Conservation (phyloP, 2,329 filamentous ascomycete genomes). For the Alternaria arbusti region DNA sequence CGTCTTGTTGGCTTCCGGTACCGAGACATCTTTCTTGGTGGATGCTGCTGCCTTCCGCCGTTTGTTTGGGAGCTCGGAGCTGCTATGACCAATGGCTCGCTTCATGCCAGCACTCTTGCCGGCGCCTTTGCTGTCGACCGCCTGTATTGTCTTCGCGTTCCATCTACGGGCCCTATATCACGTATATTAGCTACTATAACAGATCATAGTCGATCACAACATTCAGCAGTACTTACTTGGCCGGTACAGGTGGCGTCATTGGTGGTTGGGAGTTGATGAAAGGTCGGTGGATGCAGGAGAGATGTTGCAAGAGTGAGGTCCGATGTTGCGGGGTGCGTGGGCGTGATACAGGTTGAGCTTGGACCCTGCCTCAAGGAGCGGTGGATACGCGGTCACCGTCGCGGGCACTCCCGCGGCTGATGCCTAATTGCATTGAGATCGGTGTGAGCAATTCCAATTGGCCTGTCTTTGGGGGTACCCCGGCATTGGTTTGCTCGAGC, state of each 20-base stretch:
- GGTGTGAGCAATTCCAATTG: neutral
- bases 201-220: neutral
- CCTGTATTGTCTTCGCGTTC: neutral
- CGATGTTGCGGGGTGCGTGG: constrained; percentile 6
- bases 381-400: constrained; percentile 1
- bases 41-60: constrained; percentile 11
- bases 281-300: constrained; percentile 8
- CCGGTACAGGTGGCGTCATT: neutral
- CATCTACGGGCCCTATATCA: constrained; percentile 7
- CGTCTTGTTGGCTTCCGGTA: too few species aligned
- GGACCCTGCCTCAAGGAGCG: neutral
- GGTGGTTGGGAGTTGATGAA: neutral
- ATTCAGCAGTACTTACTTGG: constrained; percentile 5
- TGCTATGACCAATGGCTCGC: neutral
- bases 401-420: neutral
- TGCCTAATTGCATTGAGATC: constrained; percentile 6
- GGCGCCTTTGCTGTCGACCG: constrained; percentile 1
- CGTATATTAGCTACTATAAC: neutral
- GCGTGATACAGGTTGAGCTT: neutral
- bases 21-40: too few species aligned
- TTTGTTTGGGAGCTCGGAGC: constrained; percentile 8
- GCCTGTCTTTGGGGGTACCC: neutral
- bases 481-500: neutral
- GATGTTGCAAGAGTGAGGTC: constrained; percentile 9
- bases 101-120: constrained; percentile 10